phyloP scores from a whole-genome alignment of 305 asterid species.

The Solanum hybrid region DNA sequence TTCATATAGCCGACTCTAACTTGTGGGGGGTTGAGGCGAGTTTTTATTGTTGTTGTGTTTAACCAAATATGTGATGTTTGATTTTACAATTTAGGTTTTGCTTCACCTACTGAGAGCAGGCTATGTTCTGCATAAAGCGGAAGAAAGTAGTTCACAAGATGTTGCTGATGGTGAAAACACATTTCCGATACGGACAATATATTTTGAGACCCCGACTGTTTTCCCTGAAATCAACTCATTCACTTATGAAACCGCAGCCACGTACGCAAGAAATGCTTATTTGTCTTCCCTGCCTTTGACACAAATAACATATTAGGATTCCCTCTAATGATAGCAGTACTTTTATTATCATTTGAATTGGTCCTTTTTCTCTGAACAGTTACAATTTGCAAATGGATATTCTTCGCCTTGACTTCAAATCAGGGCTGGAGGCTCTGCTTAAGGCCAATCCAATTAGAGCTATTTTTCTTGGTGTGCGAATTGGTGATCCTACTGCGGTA shows the following conservation, averaged over 20 bases:
- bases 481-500: constrained; percentile 98
- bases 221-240: constrained; percentile 91
- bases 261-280: constrained; percentile 24
- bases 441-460: constrained; percentile 72
- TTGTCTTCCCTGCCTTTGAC: not conserved
- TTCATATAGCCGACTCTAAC: not conserved
- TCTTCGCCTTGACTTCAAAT: constrained; percentile 66
- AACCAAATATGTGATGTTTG: not conserved
- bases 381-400: constrained; percentile 71
- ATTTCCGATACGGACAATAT: constrained; percentile 70
- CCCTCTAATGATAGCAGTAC: constrained; percentile 4
- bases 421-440: constrained; percentile 68
- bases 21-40: not conserved
- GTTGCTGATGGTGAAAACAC: constrained; percentile 28
- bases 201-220: constrained; percentile 75
- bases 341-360: constrained; percentile 9
- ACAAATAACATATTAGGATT: not conserved
- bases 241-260: constrained; percentile 66
- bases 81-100: constrained; percentile 43
- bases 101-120: constrained; percentile 87
- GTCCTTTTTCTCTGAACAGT: constrained; percentile 29
- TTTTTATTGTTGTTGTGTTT: not conserved
- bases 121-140: constrained; percentile 56
- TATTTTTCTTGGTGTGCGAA: constrained; percentile 87
- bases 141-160: constrained; percentile 24